Evolutionary conservation across 768 basidiomycete genomes (phyloP), one percentile per base, ranked within the genome.

Genomic region (Psilocybe sp.): DNA sequence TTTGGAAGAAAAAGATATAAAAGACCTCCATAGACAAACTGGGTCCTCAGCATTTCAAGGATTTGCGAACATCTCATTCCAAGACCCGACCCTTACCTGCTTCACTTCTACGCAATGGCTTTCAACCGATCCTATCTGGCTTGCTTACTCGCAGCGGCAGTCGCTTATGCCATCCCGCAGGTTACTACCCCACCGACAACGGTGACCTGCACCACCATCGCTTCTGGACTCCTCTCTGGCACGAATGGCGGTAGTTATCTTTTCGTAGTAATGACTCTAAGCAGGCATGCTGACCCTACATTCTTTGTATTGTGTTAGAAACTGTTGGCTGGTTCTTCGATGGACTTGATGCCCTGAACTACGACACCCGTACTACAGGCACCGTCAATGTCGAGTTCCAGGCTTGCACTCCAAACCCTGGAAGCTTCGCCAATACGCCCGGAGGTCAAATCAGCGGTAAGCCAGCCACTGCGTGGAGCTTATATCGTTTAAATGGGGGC

Each of bases 361-460:
- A 32, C 23, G 47, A 49, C 31, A 49, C 47, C 14, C 31, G 47
- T 14, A 49, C 47, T 10, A 49, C 6, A 19, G 47, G 47, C 10
- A 41, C 39, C 2, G 11, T 49, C 7, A 49, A 32, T 14, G 47
- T 34, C 11, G 47, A 49, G n/a, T 49, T 49, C 23, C 47, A 49
- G 23, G 47, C 39, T 10, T 49, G 47, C 39, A 49, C 47, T 13
- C 47, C 47, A 7, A 49, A 49, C 31, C 47, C 47, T 16, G 47
- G 47, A 12, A 40, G 31, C 3, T 49, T 49, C 20, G 40, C 47
- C 16, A 49, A 49, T 19, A 41, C 33, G 13, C 23, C 47, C 9
- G 47, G 47, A 9, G 47, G 47, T 11, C 39, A 49, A 14, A 49
- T 49, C 10, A 49, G 47, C 18, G 47, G 47, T 49, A 19, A 14